These are phyloP conservation scores for Mariannaea elegans DNA, from an alignment of 2,329 filamentous ascomycete genomes.

Conservation along the genomic window DNA sequence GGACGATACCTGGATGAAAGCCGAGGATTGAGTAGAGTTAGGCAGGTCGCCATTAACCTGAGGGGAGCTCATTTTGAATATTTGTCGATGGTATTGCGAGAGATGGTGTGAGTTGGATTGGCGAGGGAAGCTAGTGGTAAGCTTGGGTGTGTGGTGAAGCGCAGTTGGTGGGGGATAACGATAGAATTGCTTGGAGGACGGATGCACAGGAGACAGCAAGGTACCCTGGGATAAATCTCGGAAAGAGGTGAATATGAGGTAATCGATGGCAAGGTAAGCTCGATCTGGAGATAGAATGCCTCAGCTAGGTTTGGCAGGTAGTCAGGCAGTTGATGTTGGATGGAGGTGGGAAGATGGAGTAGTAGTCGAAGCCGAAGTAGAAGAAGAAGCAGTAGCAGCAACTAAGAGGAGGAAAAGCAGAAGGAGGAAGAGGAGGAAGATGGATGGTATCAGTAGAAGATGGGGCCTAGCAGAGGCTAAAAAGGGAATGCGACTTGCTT, in stretches of 20 bases:
- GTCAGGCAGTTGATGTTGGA: conserved; percentile 4
- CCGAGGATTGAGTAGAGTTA: conserved; percentile 54
- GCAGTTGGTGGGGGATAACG: conserved; percentile 16
- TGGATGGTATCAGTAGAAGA: conserved; percentile 30
- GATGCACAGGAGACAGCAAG: conserved; percentile 9
- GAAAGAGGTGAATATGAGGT: background rate
- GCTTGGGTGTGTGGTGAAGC: conserved; percentile 21
- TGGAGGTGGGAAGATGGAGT: conserved; percentile 21
- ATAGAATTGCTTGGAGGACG: conserved; percentile 13
- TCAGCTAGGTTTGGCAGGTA: conserved; percentile 1
- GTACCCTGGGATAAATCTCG: background rate
- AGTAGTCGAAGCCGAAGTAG: conserved; percentile 10
- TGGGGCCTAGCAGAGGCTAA: conserved; percentile 35
- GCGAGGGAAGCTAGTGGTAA: conserved; percentile 15
- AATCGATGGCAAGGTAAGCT: background rate
- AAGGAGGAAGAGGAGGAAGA: conserved; percentile 21
- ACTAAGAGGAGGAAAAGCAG: conserved; percentile 12
- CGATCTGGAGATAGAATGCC: background rate
- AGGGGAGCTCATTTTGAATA: conserved; percentile 47
- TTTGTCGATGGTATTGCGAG: conserved; percentile 39
- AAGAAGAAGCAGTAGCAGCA: conserved; percentile 7
- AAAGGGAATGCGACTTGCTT: conserved; percentile 29
- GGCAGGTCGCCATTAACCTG: conserved; percentile 63
- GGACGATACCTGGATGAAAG: conserved; percentile 57
- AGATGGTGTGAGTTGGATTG: conserved; percentile 7